phyloP scores from a whole-genome alignment of 2,329 filamentous ascomycete genomes.

The Tolypocladium sp. region DNA sequence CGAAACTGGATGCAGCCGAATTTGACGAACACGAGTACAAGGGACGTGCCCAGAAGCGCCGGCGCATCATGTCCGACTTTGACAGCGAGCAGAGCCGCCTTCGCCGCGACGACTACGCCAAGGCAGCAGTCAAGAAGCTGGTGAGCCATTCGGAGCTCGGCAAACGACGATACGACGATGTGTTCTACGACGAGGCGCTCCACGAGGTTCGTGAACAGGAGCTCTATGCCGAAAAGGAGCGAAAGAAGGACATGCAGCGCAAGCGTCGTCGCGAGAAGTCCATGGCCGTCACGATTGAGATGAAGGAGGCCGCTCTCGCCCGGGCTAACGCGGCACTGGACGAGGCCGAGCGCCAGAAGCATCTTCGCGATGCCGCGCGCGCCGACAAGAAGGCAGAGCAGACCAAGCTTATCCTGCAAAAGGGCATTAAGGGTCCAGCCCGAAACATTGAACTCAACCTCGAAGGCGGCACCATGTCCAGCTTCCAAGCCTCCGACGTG shows the following conservation, averaged over 20 bases:
- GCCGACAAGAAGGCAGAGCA: conserved; percentile 89
- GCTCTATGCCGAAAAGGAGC: conserved; percentile 90
- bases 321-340: conserved; percentile 72
- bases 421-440: conserved; percentile 72
- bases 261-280: conserved; percentile 94
- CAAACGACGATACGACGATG: conserved; percentile 65
- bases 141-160: conserved; percentile 60
- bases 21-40: conserved; percentile 38
- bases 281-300: conserved; percentile 84
- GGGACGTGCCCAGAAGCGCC: conserved; percentile 57
- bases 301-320: conserved; percentile 74
- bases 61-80: conserved; percentile 51
- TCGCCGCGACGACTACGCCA: conserved; percentile 51
- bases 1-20: conserved; percentile 32
- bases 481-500: conserved; percentile 62
- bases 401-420: conserved; percentile 78
- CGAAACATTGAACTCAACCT: conserved; percentile 67
- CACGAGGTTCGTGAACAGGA: conserved; percentile 85
- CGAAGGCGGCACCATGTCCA: conserved; percentile 77
- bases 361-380: conserved; percentile 77
- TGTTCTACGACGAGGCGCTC: conserved; percentile 72
- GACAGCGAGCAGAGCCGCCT: conserved; percentile 59
- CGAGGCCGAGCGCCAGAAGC: conserved; percentile 70
- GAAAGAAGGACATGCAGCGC: conserved; percentile 99
- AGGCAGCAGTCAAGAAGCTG: conserved; percentile 51